A percentile compares a stretch with the other conserved stretches of the same genome.
These are phyloP conservation scores for Colletotrichum musicola DNA, from an alignment of 2,329 filamentous ascomycete genomes.

Conservation along the genomic window DNA sequence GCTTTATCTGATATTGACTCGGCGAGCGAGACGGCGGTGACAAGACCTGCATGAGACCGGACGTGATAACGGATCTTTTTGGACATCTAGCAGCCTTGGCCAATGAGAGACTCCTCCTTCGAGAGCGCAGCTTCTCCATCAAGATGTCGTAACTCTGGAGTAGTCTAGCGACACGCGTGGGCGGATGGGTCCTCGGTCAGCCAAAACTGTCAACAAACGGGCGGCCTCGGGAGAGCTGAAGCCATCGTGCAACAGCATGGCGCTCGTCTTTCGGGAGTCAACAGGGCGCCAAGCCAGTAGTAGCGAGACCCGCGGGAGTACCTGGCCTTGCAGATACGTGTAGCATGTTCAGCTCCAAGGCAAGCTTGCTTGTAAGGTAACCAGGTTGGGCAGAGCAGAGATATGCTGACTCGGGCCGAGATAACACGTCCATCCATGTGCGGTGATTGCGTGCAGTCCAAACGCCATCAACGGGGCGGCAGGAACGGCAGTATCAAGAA, in stretches of 20 bases:
- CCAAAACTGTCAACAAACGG: conserved; percentile 1
- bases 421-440: too few relatives aligned
- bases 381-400: too few relatives aligned
- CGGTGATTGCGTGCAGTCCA: too few relatives aligned
- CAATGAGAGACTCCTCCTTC: background rate
- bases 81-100: background rate
- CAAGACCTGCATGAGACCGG: background rate
- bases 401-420: too few relatives aligned
- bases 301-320: background rate
- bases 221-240: conserved; percentile 16
- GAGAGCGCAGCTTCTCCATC: conserved; percentile 1
- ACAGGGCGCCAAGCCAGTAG: conserved; percentile 24
- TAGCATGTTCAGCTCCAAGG: background rate
- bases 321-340: background rate
- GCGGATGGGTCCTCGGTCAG: conserved; percentile 17
- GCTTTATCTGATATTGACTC: background rate
- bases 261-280: background rate
- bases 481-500: too few relatives aligned
- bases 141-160: conserved; percentile 15
- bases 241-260: conserved; percentile 25
- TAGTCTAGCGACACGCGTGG: background rate
- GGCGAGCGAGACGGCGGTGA: background rate
- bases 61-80: background rate
- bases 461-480: too few relatives aligned
- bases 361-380: background rate